Evolutionary conservation across 805 yeast genomes (phyloP).

Genomic region (Ogataea pignaliae): DNA sequence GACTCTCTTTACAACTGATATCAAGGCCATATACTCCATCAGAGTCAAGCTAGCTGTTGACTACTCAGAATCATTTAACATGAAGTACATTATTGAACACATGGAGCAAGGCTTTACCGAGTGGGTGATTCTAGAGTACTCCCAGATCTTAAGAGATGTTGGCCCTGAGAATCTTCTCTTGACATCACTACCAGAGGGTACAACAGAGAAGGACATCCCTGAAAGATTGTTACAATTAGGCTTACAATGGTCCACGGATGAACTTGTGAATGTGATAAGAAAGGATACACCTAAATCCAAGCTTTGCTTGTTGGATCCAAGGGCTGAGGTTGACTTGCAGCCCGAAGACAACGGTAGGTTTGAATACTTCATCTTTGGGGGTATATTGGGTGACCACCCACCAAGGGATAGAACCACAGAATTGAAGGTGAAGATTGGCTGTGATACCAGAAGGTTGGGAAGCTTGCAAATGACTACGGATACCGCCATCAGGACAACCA

Average conservation of each 20-base stretch:
- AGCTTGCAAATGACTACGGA: slow-evolving; percentile 95
- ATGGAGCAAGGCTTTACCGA: slow-evolving; percentile 97
- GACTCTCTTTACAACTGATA: too few species aligned
- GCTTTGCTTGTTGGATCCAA: slow-evolving; percentile 87
- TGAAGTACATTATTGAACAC: slow-evolving; percentile 94
- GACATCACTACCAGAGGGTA: slow-evolving; percentile 66
- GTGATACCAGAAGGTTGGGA: slow-evolving; percentile 84
- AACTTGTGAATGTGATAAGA: slow-evolving; percentile 51
- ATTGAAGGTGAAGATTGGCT: slow-evolving; percentile 72
- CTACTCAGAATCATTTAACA: slow-evolving; percentile 19
- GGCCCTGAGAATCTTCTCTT: slow-evolving; percentile 72
- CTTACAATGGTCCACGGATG: slow-evolving; percentile 78
- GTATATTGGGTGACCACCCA: slow-evolving; percentile 92
- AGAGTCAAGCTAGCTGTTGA: too few species aligned
- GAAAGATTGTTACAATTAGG: slow-evolving; percentile 52
- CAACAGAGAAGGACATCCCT: slow-evolving; percentile 65
- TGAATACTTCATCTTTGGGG: slow-evolving; percentile 93
- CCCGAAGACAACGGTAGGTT: slow-evolving; percentile 65
- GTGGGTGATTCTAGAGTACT: slow-evolving; percentile 89
- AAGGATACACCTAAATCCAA: slow-evolving; percentile 38
- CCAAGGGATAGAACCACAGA: slow-evolving; percentile 92
- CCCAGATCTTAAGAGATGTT: slow-evolving; percentile 76
- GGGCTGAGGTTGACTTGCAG: slow-evolving; percentile 66
- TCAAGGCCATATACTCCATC: too few species aligned
- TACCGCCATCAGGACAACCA: slow-evolving; percentile 92